phyloP scores from a whole-genome alignment of 2,329 filamentous ascomycete species.

The Cadophora sp. region DNA sequence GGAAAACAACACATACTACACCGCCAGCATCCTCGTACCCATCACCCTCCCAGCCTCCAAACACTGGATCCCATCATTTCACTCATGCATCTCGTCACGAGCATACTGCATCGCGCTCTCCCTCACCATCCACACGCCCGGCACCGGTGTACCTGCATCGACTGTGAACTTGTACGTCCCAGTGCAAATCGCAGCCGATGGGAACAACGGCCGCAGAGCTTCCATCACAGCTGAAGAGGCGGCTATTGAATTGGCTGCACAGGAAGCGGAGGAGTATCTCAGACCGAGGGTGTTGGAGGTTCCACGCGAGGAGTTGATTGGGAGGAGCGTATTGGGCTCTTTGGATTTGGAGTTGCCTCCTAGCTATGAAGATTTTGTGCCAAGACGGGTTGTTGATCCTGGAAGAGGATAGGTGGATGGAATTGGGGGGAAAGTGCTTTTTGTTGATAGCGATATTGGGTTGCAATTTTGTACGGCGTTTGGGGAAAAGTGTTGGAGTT shows the following conservation, averaged over 20 bases:
- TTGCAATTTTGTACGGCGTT: slow-evolving; percentile 6
- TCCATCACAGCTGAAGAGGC: slow-evolving; percentile 29
- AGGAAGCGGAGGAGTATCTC: slow-evolving; percentile 39
- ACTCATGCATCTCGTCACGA: slow-evolving; percentile 71
- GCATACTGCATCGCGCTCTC: slow-evolving; percentile 66
- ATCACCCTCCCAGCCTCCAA: slow-evolving; percentile 66
- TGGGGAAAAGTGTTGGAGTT: neutral
- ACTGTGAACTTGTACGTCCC: slow-evolving; percentile 43
- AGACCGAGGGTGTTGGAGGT: slow-evolving; percentile 41
- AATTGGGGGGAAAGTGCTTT: neutral
- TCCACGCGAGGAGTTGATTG: slow-evolving; percentile 36
- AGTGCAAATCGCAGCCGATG: slow-evolving; percentile 42
- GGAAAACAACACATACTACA: slow-evolving; percentile 53
- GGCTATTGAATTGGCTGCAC: slow-evolving; percentile 37
- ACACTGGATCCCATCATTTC: slow-evolving; percentile 72
- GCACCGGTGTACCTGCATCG: slow-evolving; percentile 48
- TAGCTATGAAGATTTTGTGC: slow-evolving; percentile 40
- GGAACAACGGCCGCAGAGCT: slow-evolving; percentile 36
- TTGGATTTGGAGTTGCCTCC: slow-evolving; percentile 38
- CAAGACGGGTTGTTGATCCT: slow-evolving; percentile 25
- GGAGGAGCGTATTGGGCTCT: slow-evolving; percentile 38
- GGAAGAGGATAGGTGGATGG: slow-evolving; percentile 10
- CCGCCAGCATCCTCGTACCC: slow-evolving; percentile 67
- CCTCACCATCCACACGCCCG: slow-evolving; percentile 60
- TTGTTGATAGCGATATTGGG: slow-evolving; percentile 7